Conservation (phyloP, 306 rosid species). For the Quercus rubra region DNA sequence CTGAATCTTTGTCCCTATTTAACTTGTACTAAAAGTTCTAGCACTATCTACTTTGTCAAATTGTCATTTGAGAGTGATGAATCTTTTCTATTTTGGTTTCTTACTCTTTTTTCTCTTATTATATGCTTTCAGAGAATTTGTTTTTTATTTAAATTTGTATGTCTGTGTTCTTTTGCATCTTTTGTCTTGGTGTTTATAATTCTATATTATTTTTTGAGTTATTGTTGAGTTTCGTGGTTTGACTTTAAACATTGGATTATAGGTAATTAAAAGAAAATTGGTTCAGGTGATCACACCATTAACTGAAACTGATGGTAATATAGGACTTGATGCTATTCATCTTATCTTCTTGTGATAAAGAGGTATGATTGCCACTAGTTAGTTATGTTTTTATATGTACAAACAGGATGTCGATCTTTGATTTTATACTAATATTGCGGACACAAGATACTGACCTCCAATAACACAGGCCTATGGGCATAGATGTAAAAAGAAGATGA, state of each 20-base stretch:
- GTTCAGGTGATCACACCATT: conserved; percentile 86
- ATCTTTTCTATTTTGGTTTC: neutral
- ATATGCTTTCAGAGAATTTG: neutral
- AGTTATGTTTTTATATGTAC: neutral
- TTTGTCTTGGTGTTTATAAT: conserved; percentile 9
- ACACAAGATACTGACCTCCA: too few species aligned
- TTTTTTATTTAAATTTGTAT: neutral
- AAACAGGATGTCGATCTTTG: neutral
- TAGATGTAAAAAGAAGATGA: too few species aligned
- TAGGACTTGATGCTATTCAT: conserved; percentile 83
- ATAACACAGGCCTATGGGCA: too few species aligned
- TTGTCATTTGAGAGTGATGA: neutral
- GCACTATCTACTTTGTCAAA: neutral
- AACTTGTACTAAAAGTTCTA: neutral
- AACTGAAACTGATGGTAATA: conserved; percentile 61
- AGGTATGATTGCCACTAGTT: conserved; percentile 44
- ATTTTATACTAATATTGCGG: neutral
- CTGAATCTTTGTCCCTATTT: neutral
- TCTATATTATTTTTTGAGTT: neutral
- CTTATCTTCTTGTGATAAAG: conserved; percentile 87
- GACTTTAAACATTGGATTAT: conserved; percentile 18
- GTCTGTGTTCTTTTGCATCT: neutral
- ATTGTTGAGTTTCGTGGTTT: conserved; percentile 15
- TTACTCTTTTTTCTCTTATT: neutral
- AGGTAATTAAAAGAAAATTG: conserved; percentile 72